Evolutionary conservation across 2,329 filamentous ascomycete species (phyloP), one percentile per base, ranked within the genome.

Genomic region (Pseudofabraea citricarpa): DNA sequence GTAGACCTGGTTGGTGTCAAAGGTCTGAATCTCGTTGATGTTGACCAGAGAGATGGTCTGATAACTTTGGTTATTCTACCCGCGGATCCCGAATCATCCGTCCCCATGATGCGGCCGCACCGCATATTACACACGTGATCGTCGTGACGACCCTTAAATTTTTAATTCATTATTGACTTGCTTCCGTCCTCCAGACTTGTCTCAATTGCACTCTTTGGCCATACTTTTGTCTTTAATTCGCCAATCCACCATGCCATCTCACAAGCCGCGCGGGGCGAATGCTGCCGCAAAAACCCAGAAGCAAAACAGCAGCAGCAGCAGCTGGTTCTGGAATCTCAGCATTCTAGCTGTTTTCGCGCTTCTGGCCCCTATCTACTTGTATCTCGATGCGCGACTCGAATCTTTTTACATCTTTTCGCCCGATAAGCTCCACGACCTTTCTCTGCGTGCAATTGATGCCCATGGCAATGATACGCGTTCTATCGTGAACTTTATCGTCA

Each of bases 381-480:
- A 74, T 47, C 61, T 81, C 31, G 79, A 85, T 63, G 69, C 73
- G 55, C 76, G 77, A 35, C 46, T 60, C 2, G 55, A 59, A 18
- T 52, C 38, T 20, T 82, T 90, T 71, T 93, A 90, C 74, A 79
- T 93, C 64, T 90, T 94, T 66, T 69, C 81, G 42, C 76, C 77
- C 2, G 70, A 73, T 13, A 74, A 87, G 49, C 74, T 94, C 47
- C 79, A 88, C 60, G 74, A 83, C 48, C 67, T 93, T 24, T 75
- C 84, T 9, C 68, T 77, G 64, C 75, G 78, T 49, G 84, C 79
- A 23, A 77, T 94, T 50, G 70, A 67, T 8, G 65, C 74, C 29
- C 81, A 91, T 63, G 87, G 86, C 54, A 86, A 90, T 63, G 77
- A 91, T 69, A 94, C 88, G 12, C 65, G 72, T 45, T 71, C 72